A percentile compares a stretch with the other conserved stretches of the same genome.
Evolutionary conservation across 2,329 filamentous ascomycete species (phyloP).

Genomic region (Tolypocladium cylindrosporum): DNA sequence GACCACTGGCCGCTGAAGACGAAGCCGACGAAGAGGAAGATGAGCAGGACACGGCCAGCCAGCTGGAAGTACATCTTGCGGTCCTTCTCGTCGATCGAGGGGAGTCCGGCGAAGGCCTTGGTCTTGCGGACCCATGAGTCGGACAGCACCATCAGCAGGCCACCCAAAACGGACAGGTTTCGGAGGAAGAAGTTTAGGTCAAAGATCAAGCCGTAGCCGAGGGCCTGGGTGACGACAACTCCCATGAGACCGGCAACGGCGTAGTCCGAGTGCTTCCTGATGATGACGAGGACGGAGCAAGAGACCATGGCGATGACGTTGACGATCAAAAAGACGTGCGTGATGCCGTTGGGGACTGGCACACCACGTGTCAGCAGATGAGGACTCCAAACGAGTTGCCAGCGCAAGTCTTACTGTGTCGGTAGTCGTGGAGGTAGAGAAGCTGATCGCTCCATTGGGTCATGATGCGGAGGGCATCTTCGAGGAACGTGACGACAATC

Average conservation of each 20-base stretch:
- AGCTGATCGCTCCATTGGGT: slow-evolving; percentile 98
- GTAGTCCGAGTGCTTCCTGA: slow-evolving; percentile 85
- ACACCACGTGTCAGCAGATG: neutral
- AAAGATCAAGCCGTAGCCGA: slow-evolving; percentile 96
- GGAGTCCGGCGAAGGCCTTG: slow-evolving; percentile 90
- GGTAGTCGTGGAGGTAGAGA: slow-evolving; percentile 83
- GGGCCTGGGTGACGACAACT: slow-evolving; percentile 85
- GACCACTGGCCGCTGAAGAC: slow-evolving; percentile 93
- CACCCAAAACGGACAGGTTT: slow-evolving; percentile 94
- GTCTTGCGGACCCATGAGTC: slow-evolving; percentile 98
- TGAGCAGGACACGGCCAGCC: slow-evolving; percentile 85
- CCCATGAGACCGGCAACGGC: slow-evolving; percentile 82
- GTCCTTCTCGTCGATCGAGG: slow-evolving; percentile 95
- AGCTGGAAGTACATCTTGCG: slow-evolving; percentile 99
- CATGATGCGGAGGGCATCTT: slow-evolving; percentile 90
- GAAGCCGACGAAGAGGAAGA: slow-evolving; percentile 96
- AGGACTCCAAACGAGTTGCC: neutral
- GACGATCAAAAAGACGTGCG: slow-evolving; percentile 81
- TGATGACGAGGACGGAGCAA: slow-evolving; percentile 80
- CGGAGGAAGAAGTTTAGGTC: slow-evolving; percentile 99
- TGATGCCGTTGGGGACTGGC: slow-evolving; percentile 75
- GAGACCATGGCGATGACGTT: slow-evolving; percentile 83
- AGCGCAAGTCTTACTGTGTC: slow-evolving; percentile 60
- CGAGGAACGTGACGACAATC: slow-evolving; percentile 96
- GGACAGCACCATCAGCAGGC: slow-evolving; percentile 93